Base-by-base conservation (phyloP, 352 stramenopile species). In the Globisporangium nodosum region DNA sequence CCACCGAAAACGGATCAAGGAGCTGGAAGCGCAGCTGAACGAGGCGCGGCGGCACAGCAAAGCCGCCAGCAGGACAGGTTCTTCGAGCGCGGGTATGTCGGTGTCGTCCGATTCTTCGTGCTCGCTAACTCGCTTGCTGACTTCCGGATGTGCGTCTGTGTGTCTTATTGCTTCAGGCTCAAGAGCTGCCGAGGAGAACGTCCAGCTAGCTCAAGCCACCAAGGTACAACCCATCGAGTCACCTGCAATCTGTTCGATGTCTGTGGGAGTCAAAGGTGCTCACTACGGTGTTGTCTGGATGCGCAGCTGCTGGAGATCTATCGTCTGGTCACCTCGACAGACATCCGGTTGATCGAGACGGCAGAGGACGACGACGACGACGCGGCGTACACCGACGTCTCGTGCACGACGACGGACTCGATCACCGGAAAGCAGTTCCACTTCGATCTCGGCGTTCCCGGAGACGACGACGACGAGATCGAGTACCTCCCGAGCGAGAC, bases 401-500 rank as follows among this genome's bases (percentile, higher is more conserved):
- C 75, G 31, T 92, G 82, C 51, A 78, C 74, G 9, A 73, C 80
- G 8, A 81, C 74, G 20, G 85, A 94, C 42, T 88, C 82, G 5
- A 76, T 73, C 8, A 78, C 71, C 9, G 78, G 78, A 3, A 84
- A 84, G 49, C 70, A 77, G 39, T 88, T 94, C 51, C 64, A 85
- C 40, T 94, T 92, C 37, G 81, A 92, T 53, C 64, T 94, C 27
- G 79, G 75, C n/a, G 67, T 94, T 7, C 81, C 85, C 16, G 56
- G 71, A 49, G 73, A 82, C 56, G 69, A 70, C 27, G 64, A 65
- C n/a, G 80, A 85, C 59, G 75, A 92, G 63, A 87, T 94, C 56
- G 85, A 94, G 54, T 94, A 91, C 58, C 66, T 88, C 27, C 82
- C 85, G 15, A 86, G 72, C 49, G 82, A 90, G 27, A 72, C 75